A percentile compares a stretch with the other conserved stretches of the same genome.
These are phyloP conservation scores for Coemansia sp. DNA, from an alignment of 192 early-diverging fungal genomes.

Conservation along the genomic window DNA sequence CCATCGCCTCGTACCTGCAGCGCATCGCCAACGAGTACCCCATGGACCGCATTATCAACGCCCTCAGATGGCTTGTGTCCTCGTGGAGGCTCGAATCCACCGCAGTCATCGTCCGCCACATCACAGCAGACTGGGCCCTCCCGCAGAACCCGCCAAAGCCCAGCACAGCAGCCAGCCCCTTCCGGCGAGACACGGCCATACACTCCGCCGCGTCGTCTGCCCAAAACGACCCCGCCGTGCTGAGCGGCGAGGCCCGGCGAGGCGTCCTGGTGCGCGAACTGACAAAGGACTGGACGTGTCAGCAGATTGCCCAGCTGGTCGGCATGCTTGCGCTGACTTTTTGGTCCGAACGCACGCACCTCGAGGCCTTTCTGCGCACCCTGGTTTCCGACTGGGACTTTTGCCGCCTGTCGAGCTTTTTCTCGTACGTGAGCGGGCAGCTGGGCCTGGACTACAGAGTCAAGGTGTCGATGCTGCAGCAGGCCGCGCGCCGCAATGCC, in stretches of 20 bases:
- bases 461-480: slow-evolving; percentile 50
- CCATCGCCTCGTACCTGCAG: slow-evolving; percentile 65
- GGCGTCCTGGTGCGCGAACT: slow-evolving; percentile 51
- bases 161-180: slow-evolving; percentile 12
- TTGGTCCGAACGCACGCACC: slow-evolving; percentile 34
- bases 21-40: slow-evolving; percentile 74
- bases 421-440: slow-evolving; percentile 57
- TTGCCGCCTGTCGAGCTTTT: slow-evolving; percentile 59
- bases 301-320: slow-evolving; percentile 53
- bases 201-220: slow-evolving; percentile 21
- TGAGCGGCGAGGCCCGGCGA: slow-evolving; percentile 44
- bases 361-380: slow-evolving; percentile 53
- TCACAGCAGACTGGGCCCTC: slow-evolving; percentile 64
- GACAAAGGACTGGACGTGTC: slow-evolving; percentile 52
- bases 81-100: slow-evolving; percentile 72
- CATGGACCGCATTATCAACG: slow-evolving; percentile 69
- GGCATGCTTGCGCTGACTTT: slow-evolving; percentile 41
- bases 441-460: slow-evolving; percentile 44
- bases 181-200: slow-evolving; percentile 29
- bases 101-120: slow-evolving; percentile 62
- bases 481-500: slow-evolving; percentile 48
- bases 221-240: slow-evolving; percentile 32
- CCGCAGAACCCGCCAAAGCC: slow-evolving; percentile 43
- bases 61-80: slow-evolving; percentile 69
- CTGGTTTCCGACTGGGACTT: slow-evolving; percentile 64